Evolutionary conservation across 768 basidiomycete genomes (phyloP).

Genomic region (Crepidotus variabilis): DNA sequence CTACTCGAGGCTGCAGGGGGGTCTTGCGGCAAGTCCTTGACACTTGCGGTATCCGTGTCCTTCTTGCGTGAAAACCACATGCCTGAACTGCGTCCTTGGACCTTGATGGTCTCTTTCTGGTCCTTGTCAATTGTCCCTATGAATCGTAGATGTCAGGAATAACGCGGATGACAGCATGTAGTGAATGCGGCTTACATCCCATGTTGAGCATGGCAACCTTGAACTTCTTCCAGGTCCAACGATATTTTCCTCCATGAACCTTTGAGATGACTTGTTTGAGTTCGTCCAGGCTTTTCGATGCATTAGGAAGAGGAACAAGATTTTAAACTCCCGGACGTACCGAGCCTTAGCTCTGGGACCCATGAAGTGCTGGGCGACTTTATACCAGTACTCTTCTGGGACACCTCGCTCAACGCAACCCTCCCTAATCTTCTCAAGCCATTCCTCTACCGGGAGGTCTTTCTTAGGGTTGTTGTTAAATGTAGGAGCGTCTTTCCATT

Average conservation of each 20-base stretch:
- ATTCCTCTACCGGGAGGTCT: constrained; percentile 66
- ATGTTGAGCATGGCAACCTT: constrained; percentile 75
- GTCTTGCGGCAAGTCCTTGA: constrained; percentile 5
- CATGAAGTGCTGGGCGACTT: constrained; percentile 75
- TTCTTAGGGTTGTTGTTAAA: constrained; percentile 70
- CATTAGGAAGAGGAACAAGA: not conserved
- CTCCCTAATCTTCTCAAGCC: constrained; percentile 67
- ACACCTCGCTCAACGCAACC: constrained; percentile 71
- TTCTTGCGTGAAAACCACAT: constrained; percentile 53
- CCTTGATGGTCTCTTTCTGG: constrained; percentile 58
- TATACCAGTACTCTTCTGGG: constrained; percentile 81
- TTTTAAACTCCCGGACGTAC: constrained; percentile 18
- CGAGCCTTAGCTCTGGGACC: constrained; percentile 64
- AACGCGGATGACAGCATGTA: not conserved
- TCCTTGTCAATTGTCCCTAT: constrained; percentile 65
- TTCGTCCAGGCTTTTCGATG: constrained; percentile 47
- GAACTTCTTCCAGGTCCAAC: constrained; percentile 84
- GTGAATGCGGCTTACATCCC: constrained; percentile 57
- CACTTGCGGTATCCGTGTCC: constrained; percentile 24
- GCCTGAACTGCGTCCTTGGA: constrained; percentile 48
- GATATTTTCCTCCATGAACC: constrained; percentile 72
- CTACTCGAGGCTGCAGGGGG: constrained; percentile 10
- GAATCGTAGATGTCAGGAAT: not conserved
- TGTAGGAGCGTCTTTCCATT: constrained; percentile 64
- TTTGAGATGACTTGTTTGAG: constrained; percentile 71